Conservation (phyloP, 257 asterid genomes). For the Avicennia marina region DNA sequence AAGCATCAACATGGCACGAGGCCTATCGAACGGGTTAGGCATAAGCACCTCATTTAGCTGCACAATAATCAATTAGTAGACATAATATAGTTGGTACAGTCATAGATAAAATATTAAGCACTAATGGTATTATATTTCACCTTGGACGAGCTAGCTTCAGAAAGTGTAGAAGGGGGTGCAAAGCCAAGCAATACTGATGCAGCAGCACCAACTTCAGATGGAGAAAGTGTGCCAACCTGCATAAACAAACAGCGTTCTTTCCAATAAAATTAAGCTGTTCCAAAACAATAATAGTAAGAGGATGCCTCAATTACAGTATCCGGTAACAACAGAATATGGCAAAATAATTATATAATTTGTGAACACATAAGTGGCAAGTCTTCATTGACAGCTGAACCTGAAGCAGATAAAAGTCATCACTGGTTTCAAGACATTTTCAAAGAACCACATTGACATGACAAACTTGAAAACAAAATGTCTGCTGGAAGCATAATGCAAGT, state of each 20-base stretch:
- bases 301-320: constrained; percentile 7
- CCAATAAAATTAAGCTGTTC: constrained; percentile 8
- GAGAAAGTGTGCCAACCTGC: constrained; percentile 63
- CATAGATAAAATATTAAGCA: background rate
- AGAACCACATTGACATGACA: constrained; percentile 6
- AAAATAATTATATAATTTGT: background rate
- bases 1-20: constrained; percentile 66
- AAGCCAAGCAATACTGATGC: constrained; percentile 88
- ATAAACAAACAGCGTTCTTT: constrained; percentile 12
- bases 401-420: background rate
- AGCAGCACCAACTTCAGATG: constrained; percentile 70
- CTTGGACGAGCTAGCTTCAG: constrained; percentile 77
- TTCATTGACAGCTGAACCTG: background rate
- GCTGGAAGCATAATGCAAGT: background rate
- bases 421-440: background rate
- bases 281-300: background rate
- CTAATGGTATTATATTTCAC: constrained; percentile 27
- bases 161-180: constrained; percentile 65
- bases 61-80: constrained; percentile 18
- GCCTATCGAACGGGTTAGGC: constrained; percentile 94
- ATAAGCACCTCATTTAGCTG: constrained; percentile 82
- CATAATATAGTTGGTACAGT: constrained; percentile 8
- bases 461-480: constrained; percentile 3
- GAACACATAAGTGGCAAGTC: background rate
- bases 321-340: background rate